Percentiles rank a stretch among this genome's conserved stretches.
Evolutionary conservation across 257 asterid species (phyloP).

Genomic region (Solanum corneliomulleri): DNA sequence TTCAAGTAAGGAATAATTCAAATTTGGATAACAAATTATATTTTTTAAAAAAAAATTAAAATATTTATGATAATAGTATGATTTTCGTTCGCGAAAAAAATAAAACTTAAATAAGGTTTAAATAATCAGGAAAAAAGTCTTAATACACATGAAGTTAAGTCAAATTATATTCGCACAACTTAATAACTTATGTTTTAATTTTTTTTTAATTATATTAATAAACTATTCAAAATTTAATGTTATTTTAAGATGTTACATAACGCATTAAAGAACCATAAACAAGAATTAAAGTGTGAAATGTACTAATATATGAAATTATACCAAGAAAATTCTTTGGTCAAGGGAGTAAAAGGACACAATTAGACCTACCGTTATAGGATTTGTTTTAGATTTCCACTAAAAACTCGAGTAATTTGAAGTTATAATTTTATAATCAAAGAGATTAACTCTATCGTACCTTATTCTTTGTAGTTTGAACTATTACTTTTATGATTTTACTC

Average conservation of each 20-base stretch:
- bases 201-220: too few relatives aligned
- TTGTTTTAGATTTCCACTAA: background rate
- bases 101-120: background rate
- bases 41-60: too few relatives aligned
- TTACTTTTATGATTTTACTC: too few relatives aligned
- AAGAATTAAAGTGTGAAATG: background rate
- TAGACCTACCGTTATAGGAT: background rate
- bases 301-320: too few relatives aligned
- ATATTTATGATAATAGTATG: background rate
- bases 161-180: background rate
- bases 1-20: background rate
- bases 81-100: background rate
- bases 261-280: background rate
- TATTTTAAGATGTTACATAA: background rate
- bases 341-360: too few relatives aligned
- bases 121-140: too few relatives aligned
- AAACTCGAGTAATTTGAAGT: too few relatives aligned
- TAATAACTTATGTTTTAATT: background rate
- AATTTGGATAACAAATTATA: background rate
- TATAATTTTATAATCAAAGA: too few relatives aligned
- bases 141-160: background rate
- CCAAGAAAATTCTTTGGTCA: background rate
- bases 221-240: background rate
- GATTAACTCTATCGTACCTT: background rate
- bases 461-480: background rate